Evolutionary conservation across 108 stramenopile genomes (phyloP), one percentile per base, ranked within the genome.

Genomic region (Seminavis robusta): DNA sequence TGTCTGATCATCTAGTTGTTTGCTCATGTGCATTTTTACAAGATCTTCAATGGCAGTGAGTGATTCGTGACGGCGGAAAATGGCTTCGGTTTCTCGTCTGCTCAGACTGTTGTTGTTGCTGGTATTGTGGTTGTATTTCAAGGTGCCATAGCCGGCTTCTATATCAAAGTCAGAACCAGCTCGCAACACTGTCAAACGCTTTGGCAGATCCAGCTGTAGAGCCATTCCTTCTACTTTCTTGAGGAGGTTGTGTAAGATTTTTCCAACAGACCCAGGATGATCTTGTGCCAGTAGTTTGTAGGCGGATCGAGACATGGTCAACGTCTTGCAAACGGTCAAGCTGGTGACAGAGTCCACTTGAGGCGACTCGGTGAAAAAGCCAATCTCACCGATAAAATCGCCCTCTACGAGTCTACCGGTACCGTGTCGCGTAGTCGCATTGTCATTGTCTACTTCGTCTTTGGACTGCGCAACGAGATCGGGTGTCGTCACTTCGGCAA

Each of bases 1-100:
- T 11, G 80, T 86, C 26, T 86, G 67, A 42, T 86, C 79, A 40
- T 86, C 84, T 20, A 47, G 37, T 44, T 75, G 76, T 33, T 77
- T 69, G 29, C 53, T 47, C 61, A 83, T 81, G 52, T 83, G 76
- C 79, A 77, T 80, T 50, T 67, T 60, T 15, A 86, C 71, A 19
- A 86, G 54, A 70, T 86, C 76, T 29, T 56, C 53, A 3, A 76
- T 54, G 1, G 60, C 72, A 19, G 72, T 66, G 10, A 69, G 21
- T 0, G 63, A 41, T 29, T 57, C 38, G 25, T 20, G 38, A 19
- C 29, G 25, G 4, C 20, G 13, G 9, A 10, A 13, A 10, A 26
- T 19, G 20, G 26, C 45, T 0, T 11, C 26, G n/a, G n/a, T n/a
- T n/a, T n/a, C n/a, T 11, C 8, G 48, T 27, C 48, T 49, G 27